Evolutionary conservation across 176 grass and related monocot species (phyloP).

Genomic region (Ensete ventricosum): DNA sequence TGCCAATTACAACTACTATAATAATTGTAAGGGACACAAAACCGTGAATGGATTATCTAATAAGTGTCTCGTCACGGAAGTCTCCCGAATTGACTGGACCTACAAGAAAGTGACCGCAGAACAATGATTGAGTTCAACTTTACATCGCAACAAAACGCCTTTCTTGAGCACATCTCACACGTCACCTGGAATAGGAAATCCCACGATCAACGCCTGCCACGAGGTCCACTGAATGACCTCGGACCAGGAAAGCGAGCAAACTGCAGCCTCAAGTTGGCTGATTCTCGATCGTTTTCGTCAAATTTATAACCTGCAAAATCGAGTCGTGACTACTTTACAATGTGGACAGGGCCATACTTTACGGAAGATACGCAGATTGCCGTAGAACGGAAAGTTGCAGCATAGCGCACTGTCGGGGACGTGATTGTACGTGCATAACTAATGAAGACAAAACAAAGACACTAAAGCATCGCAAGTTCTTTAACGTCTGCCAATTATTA

Average conservation of each 20-base stretch:
- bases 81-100: slow-evolving; percentile 9
- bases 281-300: slow-evolving; percentile 89
- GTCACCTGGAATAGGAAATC: slow-evolving; percentile 41
- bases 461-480: background rate
- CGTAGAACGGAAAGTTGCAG: slow-evolving; percentile 1
- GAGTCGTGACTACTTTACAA: slow-evolving; percentile 49
- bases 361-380: slow-evolving; percentile 9
- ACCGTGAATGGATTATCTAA: background rate
- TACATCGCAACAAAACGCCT: background rate
- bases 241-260: slow-evolving; percentile 96
- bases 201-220: slow-evolving; percentile 75
- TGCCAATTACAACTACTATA: too few species aligned
- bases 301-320: slow-evolving; percentile 99
- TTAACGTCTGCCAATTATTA: background rate
- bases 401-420: slow-evolving; percentile 1
- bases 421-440: background rate
- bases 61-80: background rate
- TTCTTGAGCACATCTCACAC: slow-evolving; percentile 1
- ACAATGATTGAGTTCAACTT: slow-evolving; percentile 6
- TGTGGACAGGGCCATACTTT: background rate
- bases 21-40: background rate
- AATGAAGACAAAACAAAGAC: background rate
- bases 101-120: slow-evolving; percentile 28
- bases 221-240: slow-evolving; percentile 74
- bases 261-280: slow-evolving; percentile 94